These are phyloP conservation scores for Flaveria brownii DNA, from an alignment of 129 eudicot species.

Conservation along the genomic window DNA sequence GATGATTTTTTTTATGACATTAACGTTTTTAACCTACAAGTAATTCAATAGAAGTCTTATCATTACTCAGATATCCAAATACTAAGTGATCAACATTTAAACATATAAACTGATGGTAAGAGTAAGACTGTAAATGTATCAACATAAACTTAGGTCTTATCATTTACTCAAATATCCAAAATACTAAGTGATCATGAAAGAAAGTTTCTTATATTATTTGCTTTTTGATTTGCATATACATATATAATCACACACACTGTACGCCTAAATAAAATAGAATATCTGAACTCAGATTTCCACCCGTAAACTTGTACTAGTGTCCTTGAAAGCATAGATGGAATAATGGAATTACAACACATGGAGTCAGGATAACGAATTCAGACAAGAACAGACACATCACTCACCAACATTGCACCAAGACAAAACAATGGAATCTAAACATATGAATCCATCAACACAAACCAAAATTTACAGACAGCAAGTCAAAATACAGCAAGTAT, in stretches of 20 bases:
- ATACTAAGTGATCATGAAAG: not conserved
- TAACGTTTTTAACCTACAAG: not conserved
- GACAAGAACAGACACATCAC: slow-evolving; percentile 27
- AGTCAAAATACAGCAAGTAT: not conserved
- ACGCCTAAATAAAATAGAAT: slow-evolving; percentile 13
- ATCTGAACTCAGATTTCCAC: slow-evolving; percentile 1
- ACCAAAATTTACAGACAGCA: slow-evolving; percentile 4
- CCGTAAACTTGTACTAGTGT: slow-evolving; percentile 22
- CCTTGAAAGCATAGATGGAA: slow-evolving; percentile 19
- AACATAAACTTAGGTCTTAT: not conserved
- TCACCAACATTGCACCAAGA: slow-evolving; percentile 25
- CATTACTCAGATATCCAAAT: slow-evolving; percentile 1
- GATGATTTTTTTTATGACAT: not conserved
- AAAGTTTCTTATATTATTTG: not conserved
- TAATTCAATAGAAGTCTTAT: not conserved
- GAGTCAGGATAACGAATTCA: slow-evolving; percentile 26
- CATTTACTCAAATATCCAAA: not conserved
- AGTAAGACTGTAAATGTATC: not conserved
- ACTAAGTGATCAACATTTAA: not conserved
- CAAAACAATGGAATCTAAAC: slow-evolving; percentile 36
- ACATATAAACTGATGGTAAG: not conserved
- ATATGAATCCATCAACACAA: slow-evolving; percentile 19
- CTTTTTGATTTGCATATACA: not conserved
- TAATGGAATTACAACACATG: slow-evolving; percentile 24
- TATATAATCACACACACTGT: not conserved